Evolutionary conservation across 2,329 filamentous ascomycete species (phyloP), one percentile per base, ranked within the genome.

Genomic region (Cladophialophora chaetospira): DNA sequence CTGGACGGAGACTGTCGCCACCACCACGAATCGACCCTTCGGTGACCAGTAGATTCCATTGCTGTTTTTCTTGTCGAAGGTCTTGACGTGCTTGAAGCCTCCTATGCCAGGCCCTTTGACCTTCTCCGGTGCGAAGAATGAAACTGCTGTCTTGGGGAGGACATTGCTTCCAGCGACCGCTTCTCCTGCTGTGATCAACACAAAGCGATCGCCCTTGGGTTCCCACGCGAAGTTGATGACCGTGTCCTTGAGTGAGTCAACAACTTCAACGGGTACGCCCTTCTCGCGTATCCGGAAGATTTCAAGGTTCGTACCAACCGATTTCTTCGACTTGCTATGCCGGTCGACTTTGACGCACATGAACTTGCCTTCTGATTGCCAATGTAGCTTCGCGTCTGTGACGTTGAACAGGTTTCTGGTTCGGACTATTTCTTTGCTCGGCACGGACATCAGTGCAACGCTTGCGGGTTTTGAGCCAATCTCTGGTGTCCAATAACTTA

Each of bases 211-310:
- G 61, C 94, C 94, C 79, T 97, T 97, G 62, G 94, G 94, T 72
- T 99, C 94, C 94, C 94, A 99, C 8, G 94, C 91, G 71, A 99
- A 99, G 81, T 99, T 99, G 78, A 99, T 96, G 67, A 99, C 94
- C 1, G 92, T 96, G 70, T 97, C 94, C 78, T 97, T 97, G 77
- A 99, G 89, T 52, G 88, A 91, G 75, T 99, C 94, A 49, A 99
- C 91, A 55, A 97, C 94, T 75, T 99, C 94, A 53, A 99, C 93
- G 1, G 94, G 94, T 2, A 99, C 94, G 66, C 94, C 93, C 84
- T 99, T 99, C 76, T 99, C 94, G 72, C 85, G 87, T 67, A 99
- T 85, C 60, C 94, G 90, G 88, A 99, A 99, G 71, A 99, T 97
- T 74, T 99, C 94, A 31, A 99, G 84, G 66, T 96, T 97, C 28